Evolutionary conservation across 805 yeast species (phyloP).

Genomic region (Barnettozyma sucrosica): DNA sequence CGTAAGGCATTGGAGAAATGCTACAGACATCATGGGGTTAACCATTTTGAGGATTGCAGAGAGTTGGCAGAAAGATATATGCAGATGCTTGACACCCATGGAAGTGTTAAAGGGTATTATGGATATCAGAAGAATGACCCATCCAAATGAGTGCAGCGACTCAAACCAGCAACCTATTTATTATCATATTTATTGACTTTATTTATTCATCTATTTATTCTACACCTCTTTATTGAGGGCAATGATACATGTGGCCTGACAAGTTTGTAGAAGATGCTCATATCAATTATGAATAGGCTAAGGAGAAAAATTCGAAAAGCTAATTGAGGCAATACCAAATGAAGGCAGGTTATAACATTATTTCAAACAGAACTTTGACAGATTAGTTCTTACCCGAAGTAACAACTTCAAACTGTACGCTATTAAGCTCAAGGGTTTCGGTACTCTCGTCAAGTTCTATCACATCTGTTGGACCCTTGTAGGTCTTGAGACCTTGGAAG

Average conservation of each 20-base stretch:
- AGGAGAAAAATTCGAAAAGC: too few relatives aligned
- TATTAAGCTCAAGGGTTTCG: slow-evolving; percentile 10
- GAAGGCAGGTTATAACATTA: background rate
- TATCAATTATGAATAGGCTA: too few relatives aligned
- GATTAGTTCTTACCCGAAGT: slow-evolving; percentile 1
- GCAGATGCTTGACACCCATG: slow-evolving; percentile 61
- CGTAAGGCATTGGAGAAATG: slow-evolving; percentile 76
- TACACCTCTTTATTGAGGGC: slow-evolving; percentile 1
- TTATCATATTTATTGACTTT: slow-evolving; percentile 1
- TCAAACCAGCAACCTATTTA: background rate
- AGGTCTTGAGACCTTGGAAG: slow-evolving; percentile 24
- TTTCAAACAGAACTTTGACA: background rate
- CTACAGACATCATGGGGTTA: slow-evolving; percentile 53
- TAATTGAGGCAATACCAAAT: too few relatives aligned
- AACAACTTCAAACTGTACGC: slow-evolving; percentile 6
- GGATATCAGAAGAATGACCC: slow-evolving; percentile 92
- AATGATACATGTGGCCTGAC: background rate
- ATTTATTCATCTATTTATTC: slow-evolving; percentile 4
- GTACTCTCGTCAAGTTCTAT: slow-evolving; percentile 5
- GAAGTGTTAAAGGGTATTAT: slow-evolving; percentile 64
- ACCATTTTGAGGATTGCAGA: slow-evolving; percentile 74
- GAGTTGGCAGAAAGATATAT: slow-evolving; percentile 70
- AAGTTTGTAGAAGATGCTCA: too few relatives aligned
- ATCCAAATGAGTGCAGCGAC: slow-evolving; percentile 41
- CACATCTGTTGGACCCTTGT: slow-evolving; percentile 24